A percentile compares a stretch with the other conserved stretches of the same genome.
phyloP scores from a whole-genome alignment of 257 asterid genomes.

The Oldenlandia corymbosa region DNA sequence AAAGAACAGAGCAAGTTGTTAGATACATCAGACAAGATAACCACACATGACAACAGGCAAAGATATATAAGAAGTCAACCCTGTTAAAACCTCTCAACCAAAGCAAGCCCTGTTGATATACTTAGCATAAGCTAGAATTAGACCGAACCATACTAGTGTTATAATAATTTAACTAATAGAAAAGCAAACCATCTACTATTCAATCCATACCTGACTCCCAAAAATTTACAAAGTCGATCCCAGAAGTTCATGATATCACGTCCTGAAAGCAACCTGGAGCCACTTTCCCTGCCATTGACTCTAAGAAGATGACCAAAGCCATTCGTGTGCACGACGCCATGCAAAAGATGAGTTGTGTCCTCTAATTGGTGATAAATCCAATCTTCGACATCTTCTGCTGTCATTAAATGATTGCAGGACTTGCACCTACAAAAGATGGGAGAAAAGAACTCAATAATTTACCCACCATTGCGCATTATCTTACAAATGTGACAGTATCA shows the following conservation, averaged over 20 bases:
- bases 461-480: too few species aligned
- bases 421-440: conserved; percentile 59
- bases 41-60: not conserved
- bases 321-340: conserved; percentile 79
- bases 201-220: conserved; percentile 67
- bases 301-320: conserved; percentile 95
- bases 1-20: not conserved
- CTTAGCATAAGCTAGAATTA: too few species aligned
- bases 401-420: conserved; percentile 77
- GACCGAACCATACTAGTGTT: too few species aligned
- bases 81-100: not conserved
- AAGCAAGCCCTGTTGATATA: too few species aligned
- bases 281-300: conserved; percentile 97
- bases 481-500: too few species aligned
- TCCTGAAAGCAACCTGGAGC: conserved; percentile 81
- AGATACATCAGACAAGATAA: not conserved
- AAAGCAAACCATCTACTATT: not conserved
- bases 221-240: conserved; percentile 76
- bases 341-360: conserved; percentile 77
- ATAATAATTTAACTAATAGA: not conserved
- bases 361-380: conserved; percentile 90
- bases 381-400: conserved; percentile 84
- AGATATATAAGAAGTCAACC: not conserved
- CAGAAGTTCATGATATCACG: conserved; percentile 75
- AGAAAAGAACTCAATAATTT: too few species aligned